Percentiles rank a stretch among this genome's conserved stretches.
Conservation (phyloP, 257 asterid genomes). For the Solanum dulcamara region DNA sequence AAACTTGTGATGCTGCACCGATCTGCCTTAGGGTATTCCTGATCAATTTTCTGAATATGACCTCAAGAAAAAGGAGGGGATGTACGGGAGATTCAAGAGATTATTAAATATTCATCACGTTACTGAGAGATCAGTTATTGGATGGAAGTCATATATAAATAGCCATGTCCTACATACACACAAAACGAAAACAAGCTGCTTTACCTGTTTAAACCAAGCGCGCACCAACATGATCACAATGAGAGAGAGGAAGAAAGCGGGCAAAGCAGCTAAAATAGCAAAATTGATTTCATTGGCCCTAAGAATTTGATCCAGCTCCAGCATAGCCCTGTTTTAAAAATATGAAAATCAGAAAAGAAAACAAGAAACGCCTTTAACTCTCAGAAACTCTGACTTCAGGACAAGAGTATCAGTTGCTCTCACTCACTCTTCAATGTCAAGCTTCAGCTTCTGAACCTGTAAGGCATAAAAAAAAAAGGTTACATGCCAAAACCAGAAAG, state of each 20-base stretch:
- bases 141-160: not conserved
- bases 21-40: not conserved
- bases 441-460: constrained; percentile 98
- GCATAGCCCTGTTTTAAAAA: constrained; percentile 79
- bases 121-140: not conserved
- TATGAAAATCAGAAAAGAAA: constrained; percentile 6
- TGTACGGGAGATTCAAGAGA: not conserved
- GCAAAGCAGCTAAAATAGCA: constrained; percentile 97
- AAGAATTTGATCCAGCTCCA: constrained; percentile 96
- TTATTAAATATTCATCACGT: not conserved
- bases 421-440: constrained; percentile 94
- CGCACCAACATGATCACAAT: constrained; percentile 70
- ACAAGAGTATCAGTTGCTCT: constrained; percentile 9
- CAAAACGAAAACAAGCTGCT: not conserved
- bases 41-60: not conserved
- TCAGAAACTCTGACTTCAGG: not conserved
- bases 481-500: constrained; percentile 16
- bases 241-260: constrained; percentile 89
- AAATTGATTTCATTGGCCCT: constrained; percentile 98
- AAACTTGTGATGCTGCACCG: not conserved
- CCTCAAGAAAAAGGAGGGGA: not conserved
- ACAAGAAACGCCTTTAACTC: not conserved
- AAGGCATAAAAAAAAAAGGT: constrained; percentile 1
- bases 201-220: constrained; percentile 89
- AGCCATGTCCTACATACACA: not conserved